Conservation (phyloP, 352 stramenopile species). For the Peronospora belbahrii region DNA sequence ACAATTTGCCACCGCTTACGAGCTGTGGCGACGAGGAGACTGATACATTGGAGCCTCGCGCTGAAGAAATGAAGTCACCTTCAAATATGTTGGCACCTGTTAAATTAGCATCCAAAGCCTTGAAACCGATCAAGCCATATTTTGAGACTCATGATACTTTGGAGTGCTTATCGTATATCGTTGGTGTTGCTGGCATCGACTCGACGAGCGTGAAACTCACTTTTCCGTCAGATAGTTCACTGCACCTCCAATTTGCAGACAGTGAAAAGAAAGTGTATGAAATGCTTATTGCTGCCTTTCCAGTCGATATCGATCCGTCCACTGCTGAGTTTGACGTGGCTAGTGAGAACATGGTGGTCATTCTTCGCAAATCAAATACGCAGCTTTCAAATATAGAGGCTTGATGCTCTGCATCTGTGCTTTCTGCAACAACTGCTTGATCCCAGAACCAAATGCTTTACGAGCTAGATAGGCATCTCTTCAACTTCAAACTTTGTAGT, state of each 20-base stretch:
- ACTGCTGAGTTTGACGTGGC: constrained; percentile 43
- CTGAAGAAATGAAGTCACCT: constrained; percentile 1
- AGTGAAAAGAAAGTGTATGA: constrained; percentile 21
- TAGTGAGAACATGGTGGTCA: constrained; percentile 65
- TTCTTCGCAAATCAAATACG: constrained; percentile 37
- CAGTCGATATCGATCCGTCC: constrained; percentile 22
- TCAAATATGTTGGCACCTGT: constrained; percentile 2
- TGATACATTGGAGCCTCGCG: not conserved
- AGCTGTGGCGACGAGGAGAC: constrained; percentile 33
- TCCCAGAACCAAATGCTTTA: constrained; percentile 75
- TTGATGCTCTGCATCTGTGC: constrained; percentile 1
- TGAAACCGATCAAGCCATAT: constrained; percentile 9
- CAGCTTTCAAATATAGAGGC: not conserved
- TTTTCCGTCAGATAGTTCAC: constrained; percentile 25
- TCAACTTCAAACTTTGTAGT: not conserved
- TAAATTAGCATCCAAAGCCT: not conserved
- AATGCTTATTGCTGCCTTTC: constrained; percentile 24
- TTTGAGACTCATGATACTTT: constrained; percentile 41
- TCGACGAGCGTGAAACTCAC: constrained; percentile 31
- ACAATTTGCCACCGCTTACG: constrained; percentile 51
- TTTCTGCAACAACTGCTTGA: constrained; percentile 22
- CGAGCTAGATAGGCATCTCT: constrained; percentile 40
- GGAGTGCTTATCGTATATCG: constrained; percentile 42
- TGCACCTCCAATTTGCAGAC: constrained; percentile 31
- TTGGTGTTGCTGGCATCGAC: constrained; percentile 35